phyloP scores from a whole-genome alignment of 1,139 yeast genomes.

The Debaryomyces coudertii region DNA sequence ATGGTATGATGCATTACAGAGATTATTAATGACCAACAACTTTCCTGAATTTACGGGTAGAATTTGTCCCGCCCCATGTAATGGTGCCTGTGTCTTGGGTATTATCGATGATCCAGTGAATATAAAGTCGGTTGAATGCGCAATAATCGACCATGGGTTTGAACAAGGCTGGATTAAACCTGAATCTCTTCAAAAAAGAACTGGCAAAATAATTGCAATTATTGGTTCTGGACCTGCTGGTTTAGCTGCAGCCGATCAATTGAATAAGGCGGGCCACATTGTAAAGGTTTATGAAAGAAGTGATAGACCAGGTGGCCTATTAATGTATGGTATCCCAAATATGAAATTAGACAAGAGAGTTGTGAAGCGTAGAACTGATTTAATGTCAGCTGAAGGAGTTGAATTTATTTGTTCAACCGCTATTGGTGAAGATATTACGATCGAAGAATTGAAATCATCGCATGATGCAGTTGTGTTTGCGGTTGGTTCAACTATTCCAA shows the following conservation, averaged over 20 bases:
- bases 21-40: constrained; percentile 93
- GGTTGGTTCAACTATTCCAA: constrained; percentile 96
- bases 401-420: constrained; percentile 75
- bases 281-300: constrained; percentile 93
- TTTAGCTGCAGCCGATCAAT: constrained; percentile 93
- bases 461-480: constrained; percentile 89
- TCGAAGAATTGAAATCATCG: constrained; percentile 63
- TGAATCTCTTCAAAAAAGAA: constrained; percentile 72
- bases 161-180: constrained; percentile 97
- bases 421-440: constrained; percentile 79
- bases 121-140: constrained; percentile 93
- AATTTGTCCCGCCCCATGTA: constrained; percentile 99
- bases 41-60: constrained; percentile 99
- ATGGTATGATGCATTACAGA: constrained; percentile 93
- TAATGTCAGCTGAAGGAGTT: constrained; percentile 89
- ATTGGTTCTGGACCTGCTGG: constrained; percentile 99
- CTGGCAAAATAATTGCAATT: constrained; percentile 83
- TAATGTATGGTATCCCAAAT: constrained; percentile 99
- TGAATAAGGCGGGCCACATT: constrained; percentile 91
- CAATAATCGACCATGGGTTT: constrained; percentile 94
- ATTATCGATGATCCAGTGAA: constrained; percentile 95
- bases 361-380: constrained; percentile 90
- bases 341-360: constrained; percentile 95
- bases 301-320: constrained; percentile 93
- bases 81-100: constrained; percentile 96